Conservation (phyloP, 805 yeast species). For the Candida mattraensis region DNA sequence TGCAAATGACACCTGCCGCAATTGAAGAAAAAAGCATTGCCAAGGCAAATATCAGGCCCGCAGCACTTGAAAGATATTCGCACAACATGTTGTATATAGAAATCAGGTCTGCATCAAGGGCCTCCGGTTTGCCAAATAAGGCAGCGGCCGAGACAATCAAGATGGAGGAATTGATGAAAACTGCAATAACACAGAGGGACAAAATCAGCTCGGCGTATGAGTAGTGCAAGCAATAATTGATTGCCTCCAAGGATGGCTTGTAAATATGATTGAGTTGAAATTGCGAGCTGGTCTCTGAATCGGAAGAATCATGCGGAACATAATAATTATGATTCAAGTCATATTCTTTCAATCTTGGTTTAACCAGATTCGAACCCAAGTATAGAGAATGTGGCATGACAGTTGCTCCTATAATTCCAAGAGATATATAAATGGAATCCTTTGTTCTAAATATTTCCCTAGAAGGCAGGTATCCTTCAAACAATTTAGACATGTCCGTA, state of each 20-base stretch:
- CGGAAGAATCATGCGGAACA: constrained; percentile 13
- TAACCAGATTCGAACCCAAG: constrained; percentile 84
- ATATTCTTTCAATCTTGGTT: constrained; percentile 75
- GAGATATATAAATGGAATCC: constrained; percentile 69
- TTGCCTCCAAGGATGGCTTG: constrained; percentile 71
- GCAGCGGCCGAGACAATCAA: constrained; percentile 81
- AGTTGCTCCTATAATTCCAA: constrained; percentile 90
- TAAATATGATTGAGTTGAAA: constrained; percentile 44
- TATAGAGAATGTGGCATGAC: constrained; percentile 93
- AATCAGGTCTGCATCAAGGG: constrained; percentile 77
- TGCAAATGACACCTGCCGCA: constrained; percentile 90
- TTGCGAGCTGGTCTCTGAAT: constrained; percentile 20
- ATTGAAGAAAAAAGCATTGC: constrained; percentile 86
- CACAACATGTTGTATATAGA: constrained; percentile 69
- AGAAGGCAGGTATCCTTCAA: constrained; percentile 69
- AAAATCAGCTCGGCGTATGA: constrained; percentile 70
- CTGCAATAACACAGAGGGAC: constrained; percentile 75
- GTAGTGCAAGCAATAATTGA: constrained; percentile 66
- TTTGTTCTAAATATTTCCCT: constrained; percentile 54
- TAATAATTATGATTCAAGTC: constrained; percentile 45
- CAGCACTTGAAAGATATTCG: constrained; percentile 62
- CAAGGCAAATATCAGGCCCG: constrained; percentile 81
- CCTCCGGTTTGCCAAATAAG: constrained; percentile 66
- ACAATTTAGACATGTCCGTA: constrained; percentile 50
- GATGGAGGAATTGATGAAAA: constrained; percentile 84